A percentile compares a stretch with the other conserved stretches of the same genome.
phyloP scores from a whole-genome alignment of 75 land plant species.

The Selaginella moellendorffii region DNA sequence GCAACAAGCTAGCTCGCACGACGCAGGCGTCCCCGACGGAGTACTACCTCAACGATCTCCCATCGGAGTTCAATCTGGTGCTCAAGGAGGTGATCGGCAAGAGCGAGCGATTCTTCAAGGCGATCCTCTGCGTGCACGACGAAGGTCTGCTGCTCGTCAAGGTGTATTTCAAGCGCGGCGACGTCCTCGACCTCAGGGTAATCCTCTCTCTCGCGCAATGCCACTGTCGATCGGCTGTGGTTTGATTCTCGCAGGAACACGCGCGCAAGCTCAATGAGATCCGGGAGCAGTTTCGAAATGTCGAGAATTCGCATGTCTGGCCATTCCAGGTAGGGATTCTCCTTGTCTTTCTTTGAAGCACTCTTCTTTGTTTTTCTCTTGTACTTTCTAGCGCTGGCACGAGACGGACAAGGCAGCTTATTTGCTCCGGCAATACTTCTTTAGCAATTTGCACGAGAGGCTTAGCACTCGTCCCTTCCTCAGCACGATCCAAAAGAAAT shows the following conservation, averaged over 20 bases:
- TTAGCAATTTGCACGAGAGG: constrained; percentile 2
- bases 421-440: constrained; percentile 5
- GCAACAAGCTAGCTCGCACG: constrained; percentile 96
- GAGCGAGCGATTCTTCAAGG: constrained; percentile 87
- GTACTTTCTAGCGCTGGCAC: background rate
- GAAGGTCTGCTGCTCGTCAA: constrained; percentile 93
- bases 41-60: constrained; percentile 93
- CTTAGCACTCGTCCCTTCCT: constrained; percentile 9
- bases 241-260: constrained; percentile 39
- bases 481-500: constrained; percentile 7
- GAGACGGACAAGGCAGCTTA: constrained; percentile 8
- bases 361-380: background rate
- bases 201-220: constrained; percentile 2
- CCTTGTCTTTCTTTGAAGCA: too few species aligned
- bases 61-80: constrained; percentile 71
- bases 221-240: background rate
- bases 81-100: constrained; percentile 73
- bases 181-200: constrained; percentile 60
- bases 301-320: constrained; percentile 86
- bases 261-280: constrained; percentile 54
- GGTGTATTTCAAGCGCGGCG: constrained; percentile 99
- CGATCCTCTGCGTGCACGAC: constrained; percentile 87
- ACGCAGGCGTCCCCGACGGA: constrained; percentile 92
- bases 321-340: constrained; percentile 96
- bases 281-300: constrained; percentile 36